Base-by-base conservation (phyloP, 768 basidiomycete species). In the Mycena indigotica region DNA sequence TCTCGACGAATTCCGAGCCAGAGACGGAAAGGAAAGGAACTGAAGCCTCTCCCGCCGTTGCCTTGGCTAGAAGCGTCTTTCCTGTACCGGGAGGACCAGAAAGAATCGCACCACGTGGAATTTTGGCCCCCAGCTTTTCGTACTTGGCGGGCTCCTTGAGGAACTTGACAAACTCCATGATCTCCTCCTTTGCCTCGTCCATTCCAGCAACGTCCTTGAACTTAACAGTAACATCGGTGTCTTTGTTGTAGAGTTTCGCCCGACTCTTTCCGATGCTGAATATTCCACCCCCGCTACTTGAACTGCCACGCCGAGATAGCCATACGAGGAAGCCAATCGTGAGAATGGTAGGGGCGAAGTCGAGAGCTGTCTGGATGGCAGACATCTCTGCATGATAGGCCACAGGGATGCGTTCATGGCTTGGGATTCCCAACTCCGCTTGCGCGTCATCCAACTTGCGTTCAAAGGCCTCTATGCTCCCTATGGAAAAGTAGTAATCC, bases 111-210 rank as follows among this genome's bases (percentile, higher is more conserved):
- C 94, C 94, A 35, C 94, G 89, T 50, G 94, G 94, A 62, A 98
- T 98, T 78, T 98, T 98, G 58, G 97, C 97, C 57, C 97, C 97
- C 38, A 99, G 84, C 64, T 87, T 93, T 76, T 98, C 93, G 77
- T 97, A 99, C 71, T 89, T 90, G 28, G 85, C 76, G 13, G 97
- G 97, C 56, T 98, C 91, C 77, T 98, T 98, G 68, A 99, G 79
- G 79, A 99, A 98, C 66, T 97, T 95, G 71, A 99, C 97, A 65
- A 98, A 99, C 72, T 99, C 97, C 93, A 98, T 96, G 66, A 99
- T 96, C 77, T 99, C 97, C 78, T 95, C 92, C 80, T 99, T 99
- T 41, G 95, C 97, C 75, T 99, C 97, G 75, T 99, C 97, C 96
- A 98, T 98, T 32, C 97, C 97, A 15, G 97, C 97, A 17, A 99